Evolutionary conservation across 352 stramenopile species (phyloP).

Genomic region (Phytophthora rubi): DNA sequence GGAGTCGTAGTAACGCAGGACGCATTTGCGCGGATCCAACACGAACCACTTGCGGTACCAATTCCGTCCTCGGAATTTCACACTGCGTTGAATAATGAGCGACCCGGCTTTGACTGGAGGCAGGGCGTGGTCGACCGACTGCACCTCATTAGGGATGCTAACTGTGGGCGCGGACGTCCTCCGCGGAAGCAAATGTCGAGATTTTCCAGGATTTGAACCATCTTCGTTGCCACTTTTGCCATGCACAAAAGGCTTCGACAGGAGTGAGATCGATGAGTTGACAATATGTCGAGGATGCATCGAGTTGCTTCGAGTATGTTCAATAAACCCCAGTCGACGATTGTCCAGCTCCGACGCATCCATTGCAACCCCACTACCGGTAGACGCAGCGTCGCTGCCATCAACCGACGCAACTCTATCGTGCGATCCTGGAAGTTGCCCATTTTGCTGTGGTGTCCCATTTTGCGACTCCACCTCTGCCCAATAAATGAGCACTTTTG

Average conservation of each 20-base stretch:
- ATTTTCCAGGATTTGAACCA: slow-evolving; percentile 26
- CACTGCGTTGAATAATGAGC: slow-evolving; percentile 74
- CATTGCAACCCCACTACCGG: slow-evolving; percentile 7
- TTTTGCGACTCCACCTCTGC: slow-evolving; percentile 62
- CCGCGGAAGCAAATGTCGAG: slow-evolving; percentile 30
- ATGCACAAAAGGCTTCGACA: slow-evolving; percentile 70
- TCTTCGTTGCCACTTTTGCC: slow-evolving; percentile 33
- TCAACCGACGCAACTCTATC: slow-evolving; percentile 21
- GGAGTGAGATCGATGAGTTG: slow-evolving; percentile 76
- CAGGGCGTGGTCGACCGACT: slow-evolving; percentile 1
- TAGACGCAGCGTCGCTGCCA: slow-evolving; percentile 14
- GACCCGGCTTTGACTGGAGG: slow-evolving; percentile 51
- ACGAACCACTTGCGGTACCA: slow-evolving; percentile 89
- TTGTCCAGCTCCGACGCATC: slow-evolving; percentile 38
- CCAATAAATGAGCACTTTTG: slow-evolving; percentile 80
- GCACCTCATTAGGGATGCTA: slow-evolving; percentile 21
- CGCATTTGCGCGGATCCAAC: slow-evolving; percentile 62
- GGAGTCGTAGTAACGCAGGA: slow-evolving; percentile 79
- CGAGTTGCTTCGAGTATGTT: slow-evolving; percentile 56
- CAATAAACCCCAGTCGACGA: slow-evolving; percentile 73
- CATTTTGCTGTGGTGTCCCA: slow-evolving; percentile 23
- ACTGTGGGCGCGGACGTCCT: slow-evolving; percentile 21
- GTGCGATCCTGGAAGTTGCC: slow-evolving; percentile 11
- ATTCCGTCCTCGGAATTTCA: slow-evolving; percentile 73
- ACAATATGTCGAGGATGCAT: slow-evolving; percentile 74